Base-by-base conservation (phyloP, 2,329 filamentous ascomycete species). In the Talaromyces sp. region DNA sequence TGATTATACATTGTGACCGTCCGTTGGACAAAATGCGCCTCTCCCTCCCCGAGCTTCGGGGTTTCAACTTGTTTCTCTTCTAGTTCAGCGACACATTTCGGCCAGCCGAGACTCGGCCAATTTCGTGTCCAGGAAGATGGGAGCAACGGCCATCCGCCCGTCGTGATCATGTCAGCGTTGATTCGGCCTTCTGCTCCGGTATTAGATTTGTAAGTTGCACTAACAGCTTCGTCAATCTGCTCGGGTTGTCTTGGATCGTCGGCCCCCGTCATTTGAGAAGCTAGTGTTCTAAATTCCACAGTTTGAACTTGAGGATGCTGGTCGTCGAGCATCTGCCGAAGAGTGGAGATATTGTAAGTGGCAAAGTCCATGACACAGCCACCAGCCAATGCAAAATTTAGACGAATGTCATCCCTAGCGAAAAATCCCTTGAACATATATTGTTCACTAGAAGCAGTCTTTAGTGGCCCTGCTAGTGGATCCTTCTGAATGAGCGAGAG, bases 401-500 rank as follows among this genome's bases (percentile, higher is more conserved):
- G 82, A 3, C 77, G 71, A 61, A 82, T 81, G 64, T 82, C 73
- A 55, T 78, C 73, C 3, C 70, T 64, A 1, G 60, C 54, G 24
- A 79, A 68, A 0, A 68, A 14, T 24, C 70, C 67, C 17, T 62
- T 66, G 0, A 76, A 75, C 0, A 77, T 60, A 21, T 74, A 77
- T 24, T 72, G 70, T 10, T 65, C 70, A 3, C 82, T 72, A 43
- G 73, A 75, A 4, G 68, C 66, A 7, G 68, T 72, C 57, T 77
- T 73, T 7, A 83, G 61, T 60, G 1, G 69, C 61, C 58, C 79
- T 61, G 65, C 55, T 8, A 52, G 9, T 1, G 55, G 38, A n/a
- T 61, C 55, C 1, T 50, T 38, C 19, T 58, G 59, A 17, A 61
- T 61, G 19, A 58, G 56, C 2, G 31, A 51, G 24, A 61, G 56